Evolutionary conservation across 2,329 filamentous ascomycete species (phyloP).

Genomic region (Xylariaceae sp.): DNA sequence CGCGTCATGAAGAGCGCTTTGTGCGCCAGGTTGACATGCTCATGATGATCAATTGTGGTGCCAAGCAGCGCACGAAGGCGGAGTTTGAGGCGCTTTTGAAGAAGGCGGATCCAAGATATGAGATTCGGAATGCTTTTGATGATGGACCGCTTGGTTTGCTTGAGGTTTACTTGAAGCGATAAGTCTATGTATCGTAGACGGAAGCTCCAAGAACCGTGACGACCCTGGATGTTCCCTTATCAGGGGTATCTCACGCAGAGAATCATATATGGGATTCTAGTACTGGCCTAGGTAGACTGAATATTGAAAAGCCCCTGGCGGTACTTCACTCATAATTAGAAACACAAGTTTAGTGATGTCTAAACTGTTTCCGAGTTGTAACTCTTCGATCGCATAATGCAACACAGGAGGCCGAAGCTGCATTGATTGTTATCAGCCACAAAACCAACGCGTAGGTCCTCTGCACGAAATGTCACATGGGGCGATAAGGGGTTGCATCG

Average conservation of each 20-base stretch:
- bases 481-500: no score
- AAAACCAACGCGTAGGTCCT: no score
- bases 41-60: constrained; percentile 3
- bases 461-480: no score
- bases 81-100: constrained; percentile 8
- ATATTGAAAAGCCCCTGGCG: no score
- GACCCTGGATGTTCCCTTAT: not conserved
- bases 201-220: not conserved
- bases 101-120: constrained; percentile 12
- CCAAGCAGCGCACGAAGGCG: constrained; percentile 5
- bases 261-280: no score
- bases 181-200: not conserved
- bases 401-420: no score
- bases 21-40: constrained; percentile 7
- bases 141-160: constrained; percentile 2
- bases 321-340: no score
- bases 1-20: not conserved
- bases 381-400: no score
- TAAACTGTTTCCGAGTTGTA: no score
- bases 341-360: no score
- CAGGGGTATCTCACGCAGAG: not conserved
- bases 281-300: no score
- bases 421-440: no score
- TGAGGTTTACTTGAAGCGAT: constrained; percentile 4
- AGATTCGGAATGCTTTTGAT: not conserved